Percentiles rank a stretch among this genome's conserved stretches.
Evolutionary conservation across 2,329 filamentous ascomycete species (phyloP).

Genomic region (Ophiostoma ulmi): DNA sequence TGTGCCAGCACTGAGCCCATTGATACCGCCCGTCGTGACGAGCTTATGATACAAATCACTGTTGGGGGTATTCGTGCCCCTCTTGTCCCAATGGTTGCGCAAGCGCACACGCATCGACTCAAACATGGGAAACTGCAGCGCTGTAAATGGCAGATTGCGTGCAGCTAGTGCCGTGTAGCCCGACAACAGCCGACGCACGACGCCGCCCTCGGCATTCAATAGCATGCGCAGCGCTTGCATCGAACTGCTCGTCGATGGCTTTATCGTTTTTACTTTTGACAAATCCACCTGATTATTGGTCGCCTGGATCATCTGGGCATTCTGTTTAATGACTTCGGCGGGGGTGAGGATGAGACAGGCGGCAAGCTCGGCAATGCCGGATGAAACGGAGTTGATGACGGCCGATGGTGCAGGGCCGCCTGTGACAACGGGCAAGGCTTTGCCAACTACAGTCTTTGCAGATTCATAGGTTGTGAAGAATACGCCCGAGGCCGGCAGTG

Average conservation of each 20-base stretch:
- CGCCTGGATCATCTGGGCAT: constrained; percentile 71
- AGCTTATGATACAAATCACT: constrained; percentile 35
- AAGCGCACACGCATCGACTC: constrained; percentile 61
- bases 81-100: constrained; percentile 35
- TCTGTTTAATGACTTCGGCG: constrained; percentile 88
- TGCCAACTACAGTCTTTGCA: constrained; percentile 59
- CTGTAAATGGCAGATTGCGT: constrained; percentile 81
- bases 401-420: constrained; percentile 46
- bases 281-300: constrained; percentile 23
- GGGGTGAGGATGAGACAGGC: constrained; percentile 84
- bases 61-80: constrained; percentile 16
- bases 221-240: constrained; percentile 46
- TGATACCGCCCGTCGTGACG: constrained; percentile 64
- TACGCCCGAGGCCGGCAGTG: constrained; percentile 79
- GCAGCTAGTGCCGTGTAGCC: constrained; percentile 79
- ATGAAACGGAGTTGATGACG: constrained; percentile 67
- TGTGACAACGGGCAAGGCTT: constrained; percentile 37
- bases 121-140: constrained; percentile 82
- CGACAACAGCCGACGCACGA: constrained; percentile 54
- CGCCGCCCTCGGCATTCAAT: constrained; percentile 45
- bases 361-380: constrained; percentile 71
- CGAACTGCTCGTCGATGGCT: constrained; percentile 37
- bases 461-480: constrained; percentile 91
- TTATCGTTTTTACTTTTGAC: constrained; percentile 24
- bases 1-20: constrained; percentile 65